Percentiles rank a stretch among this genome's conserved stretches.
phyloP scores from a whole-genome alignment of 2,329 filamentous ascomycete genomes.

The Teratosphaeria nubilosa region DNA sequence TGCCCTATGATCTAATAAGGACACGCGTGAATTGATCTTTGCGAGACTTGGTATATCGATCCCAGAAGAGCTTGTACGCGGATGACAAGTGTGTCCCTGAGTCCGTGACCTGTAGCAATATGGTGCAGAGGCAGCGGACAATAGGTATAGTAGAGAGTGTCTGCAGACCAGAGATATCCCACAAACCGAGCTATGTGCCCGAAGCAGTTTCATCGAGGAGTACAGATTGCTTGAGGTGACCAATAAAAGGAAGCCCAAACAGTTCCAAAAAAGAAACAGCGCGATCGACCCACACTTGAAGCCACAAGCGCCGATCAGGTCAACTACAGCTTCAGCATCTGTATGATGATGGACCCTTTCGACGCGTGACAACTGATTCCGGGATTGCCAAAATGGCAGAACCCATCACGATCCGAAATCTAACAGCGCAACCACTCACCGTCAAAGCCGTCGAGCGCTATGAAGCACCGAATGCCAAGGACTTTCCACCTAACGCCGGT shows the following conservation, averaged over 20 bases:
- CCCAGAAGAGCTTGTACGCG: too few relatives aligned
- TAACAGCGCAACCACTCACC: constrained; percentile 63
- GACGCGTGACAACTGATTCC: neutral
- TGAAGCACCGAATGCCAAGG: constrained; percentile 41
- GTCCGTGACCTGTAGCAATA: too few relatives aligned
- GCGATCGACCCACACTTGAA: neutral
- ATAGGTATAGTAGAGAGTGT: too few relatives aligned
- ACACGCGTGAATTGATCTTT: too few relatives aligned
- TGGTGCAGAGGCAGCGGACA: too few relatives aligned
- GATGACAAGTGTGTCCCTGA: too few relatives aligned
- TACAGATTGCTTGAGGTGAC: too few relatives aligned
- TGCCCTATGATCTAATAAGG: too few relatives aligned
- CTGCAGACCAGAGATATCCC: too few relatives aligned
- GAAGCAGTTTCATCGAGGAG: too few relatives aligned
- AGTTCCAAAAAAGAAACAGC: neutral
- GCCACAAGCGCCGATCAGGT: neutral
- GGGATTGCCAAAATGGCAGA: constrained; percentile 15
- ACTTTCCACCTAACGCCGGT: constrained; percentile 14
- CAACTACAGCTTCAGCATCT: neutral
- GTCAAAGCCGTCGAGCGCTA: constrained; percentile 68
- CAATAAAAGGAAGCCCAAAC: neutral
- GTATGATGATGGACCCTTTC: neutral
- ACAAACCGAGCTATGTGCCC: too few relatives aligned
- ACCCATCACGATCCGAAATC: constrained; percentile 65
- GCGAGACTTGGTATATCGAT: too few relatives aligned